A percentile compares a stretch with the other conserved stretches of the same genome.
Conservation (phyloP, 495 filamentous ascomycete genomes). For the Penicillium turbatum region DNA sequence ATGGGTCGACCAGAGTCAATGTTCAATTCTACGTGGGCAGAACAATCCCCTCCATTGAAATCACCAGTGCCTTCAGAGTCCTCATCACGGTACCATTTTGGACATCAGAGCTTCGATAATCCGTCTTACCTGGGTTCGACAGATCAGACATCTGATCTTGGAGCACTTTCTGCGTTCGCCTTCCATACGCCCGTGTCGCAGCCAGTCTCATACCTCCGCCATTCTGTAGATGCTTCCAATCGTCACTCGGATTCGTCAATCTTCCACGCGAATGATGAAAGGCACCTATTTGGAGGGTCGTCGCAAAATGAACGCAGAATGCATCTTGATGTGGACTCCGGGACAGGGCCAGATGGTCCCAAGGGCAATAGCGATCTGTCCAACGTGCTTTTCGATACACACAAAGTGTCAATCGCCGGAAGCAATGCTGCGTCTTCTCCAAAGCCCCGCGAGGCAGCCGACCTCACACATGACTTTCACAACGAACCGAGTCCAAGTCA, state of each 20-base stretch:
- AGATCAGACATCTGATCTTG: slow-evolving; percentile 30
- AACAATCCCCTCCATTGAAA: slow-evolving; percentile 18
- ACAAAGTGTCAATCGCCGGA: background rate
- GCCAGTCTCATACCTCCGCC: slow-evolving; percentile 37
- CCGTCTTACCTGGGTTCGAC: slow-evolving; percentile 22
- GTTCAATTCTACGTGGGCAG: slow-evolving; percentile 23
- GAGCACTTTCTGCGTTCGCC: slow-evolving; percentile 28
- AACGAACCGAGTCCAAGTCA: background rate
- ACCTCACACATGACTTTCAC: background rate
- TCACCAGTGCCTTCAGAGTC: slow-evolving; percentile 13
- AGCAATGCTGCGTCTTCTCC: slow-evolving; percentile 5
- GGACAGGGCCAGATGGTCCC: background rate
- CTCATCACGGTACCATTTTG: slow-evolving; percentile 19
- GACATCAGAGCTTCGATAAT: slow-evolving; percentile 17
- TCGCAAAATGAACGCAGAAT: slow-evolving; percentile 10
- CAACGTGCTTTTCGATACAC: slow-evolving; percentile 8
- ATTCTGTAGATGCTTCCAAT: slow-evolving; percentile 18
- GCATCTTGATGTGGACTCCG: background rate
- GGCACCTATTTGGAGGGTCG: slow-evolving; percentile 5
- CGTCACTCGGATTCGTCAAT: slow-evolving; percentile 5
- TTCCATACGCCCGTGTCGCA: slow-evolving; percentile 33
- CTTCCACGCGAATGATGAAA: slow-evolving; percentile 4
- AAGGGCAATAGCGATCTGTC: background rate
- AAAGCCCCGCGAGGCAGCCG: background rate
- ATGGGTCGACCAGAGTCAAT: slow-evolving; percentile 19